Evolutionary conservation across 768 basidiomycete genomes (phyloP), one percentile per base, ranked within the genome.

Genomic region (Tricholoma saponaceum): DNA sequence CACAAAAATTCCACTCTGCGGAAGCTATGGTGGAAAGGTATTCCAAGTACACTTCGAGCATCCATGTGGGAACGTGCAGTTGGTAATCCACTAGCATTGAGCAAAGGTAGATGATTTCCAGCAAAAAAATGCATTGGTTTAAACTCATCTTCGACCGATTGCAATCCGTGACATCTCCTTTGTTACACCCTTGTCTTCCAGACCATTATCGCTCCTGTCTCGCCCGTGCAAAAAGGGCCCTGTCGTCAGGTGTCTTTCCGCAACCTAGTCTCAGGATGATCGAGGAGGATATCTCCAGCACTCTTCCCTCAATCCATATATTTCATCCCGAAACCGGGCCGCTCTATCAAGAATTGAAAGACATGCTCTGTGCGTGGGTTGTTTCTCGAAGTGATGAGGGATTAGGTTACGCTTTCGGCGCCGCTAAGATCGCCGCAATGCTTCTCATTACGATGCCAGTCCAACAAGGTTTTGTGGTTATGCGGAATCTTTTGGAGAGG

Each of bases 351-450:
- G 94, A 96, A 59, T 73, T 95, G 52, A 87, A 87, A 64, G 90
- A 95, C 56, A 80, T 96, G 77, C 72, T 95, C 4, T 86, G 83
- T 64, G 93, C 94, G 3, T 95, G 92, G 91, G 85, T 93, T 2
- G 90, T 95, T 35, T 80, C 91, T 33, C 83, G 92, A 52, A 88
- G 85, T 49, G 91, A 94, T 57, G 89, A 90, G 70, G 89, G 88
- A 8, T 75, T 94, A 41, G 84, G 87, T 39, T 95, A 95, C 66
- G 83, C 80, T 1, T 47, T 70, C 8, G 90, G 90, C 12, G 78
- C 79, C 8, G 83, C 90, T 18, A 88, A 83, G 67, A 79, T 94
- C 54, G 93, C 89, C 7, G 93, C 87, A 1, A 93, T 95, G 90
- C 76, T 95, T 47, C 74, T 95, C 39, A 75, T 96, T 65, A 94